Evolutionary conservation across 108 stramenopile species (phyloP).

Genomic region (Skeletonema marinoi): DNA sequence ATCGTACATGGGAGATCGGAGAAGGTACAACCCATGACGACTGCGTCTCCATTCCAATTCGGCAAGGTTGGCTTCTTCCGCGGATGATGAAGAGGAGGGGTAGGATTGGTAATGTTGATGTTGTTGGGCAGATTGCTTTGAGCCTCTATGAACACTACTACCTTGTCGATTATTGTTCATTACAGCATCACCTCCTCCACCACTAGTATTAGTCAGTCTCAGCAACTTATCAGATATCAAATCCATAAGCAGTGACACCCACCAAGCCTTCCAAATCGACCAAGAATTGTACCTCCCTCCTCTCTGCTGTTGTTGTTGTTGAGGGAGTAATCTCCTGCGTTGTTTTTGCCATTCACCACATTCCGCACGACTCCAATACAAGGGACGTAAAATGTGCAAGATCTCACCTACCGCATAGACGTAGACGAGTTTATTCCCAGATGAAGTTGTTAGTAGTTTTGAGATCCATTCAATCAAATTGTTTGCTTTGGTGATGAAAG

Average conservation of each 20-base stretch:
- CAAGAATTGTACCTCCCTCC: slow-evolving; percentile 4
- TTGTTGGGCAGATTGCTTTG: background rate
- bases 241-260: background rate
- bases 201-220: background rate
- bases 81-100: slow-evolving; percentile 7
- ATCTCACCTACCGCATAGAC: slow-evolving; percentile 37
- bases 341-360: background rate
- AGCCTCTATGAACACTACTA: background rate
- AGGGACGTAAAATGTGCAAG: slow-evolving; percentile 46
- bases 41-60: slow-evolving; percentile 39
- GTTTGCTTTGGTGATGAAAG: background rate
- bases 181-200: background rate
- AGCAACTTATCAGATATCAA: background rate
- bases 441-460: background rate
- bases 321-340: background rate
- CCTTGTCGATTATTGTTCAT: background rate
- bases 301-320: background rate
- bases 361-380: slow-evolving; percentile 44
- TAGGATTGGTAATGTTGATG: background rate
- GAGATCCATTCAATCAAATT: slow-evolving; percentile 16
- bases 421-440: slow-evolving; percentile 13
- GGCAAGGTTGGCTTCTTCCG: slow-evolving; percentile 23
- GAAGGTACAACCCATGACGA: slow-evolving; percentile 30
- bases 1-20: slow-evolving; percentile 44
- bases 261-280: background rate